Base-by-base conservation (phyloP, 768 basidiomycete genomes). In the Lactarius quietus region DNA sequence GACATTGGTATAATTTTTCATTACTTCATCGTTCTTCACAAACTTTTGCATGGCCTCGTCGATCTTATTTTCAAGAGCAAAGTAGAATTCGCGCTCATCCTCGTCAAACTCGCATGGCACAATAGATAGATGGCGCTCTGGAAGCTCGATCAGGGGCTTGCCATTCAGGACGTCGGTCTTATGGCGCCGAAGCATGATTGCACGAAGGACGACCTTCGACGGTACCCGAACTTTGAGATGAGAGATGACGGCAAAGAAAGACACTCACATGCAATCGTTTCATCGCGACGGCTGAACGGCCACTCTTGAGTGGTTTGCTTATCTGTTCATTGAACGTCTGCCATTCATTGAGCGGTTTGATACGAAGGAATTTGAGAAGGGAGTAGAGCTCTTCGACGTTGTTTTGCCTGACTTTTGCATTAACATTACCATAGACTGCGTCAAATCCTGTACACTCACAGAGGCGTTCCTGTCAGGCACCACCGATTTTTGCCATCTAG, bases 331-430 rank as follows among this genome's bases (percentile, higher is more conserved):
- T 90, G 81, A 98, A 99, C 3, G 80, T 84, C 5, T 83, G 74
- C 87, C 88, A 93, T 41, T 92, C 83, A 64, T 89, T 87, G 35
- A 95, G 79, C 0, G 95, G 96, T 68, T 84, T 86, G 69, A 93
- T 81, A 5, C 89, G 87, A 31, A 98, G 78, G 76, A 98, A 99
- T 65, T 92, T 89, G 71, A 98, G 82, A 38, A 98, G 80, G 3
- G 94, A 90, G 73, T 85, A 97, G 7, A 99, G 78, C 70, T 99
- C 97, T 55, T 89, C 86, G 20, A 98, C 89, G 57, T 80, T 88
- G 78, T 99, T 70, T 48, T 70, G 69, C 36, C 65, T 61, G 41
- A 36, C 7, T 57, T 36, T 36, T 18, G 17, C 60, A 38, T 4
- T 52, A 57, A 45, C 33, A 8, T 58, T 51, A 38, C 26, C 28